Percentiles rank a stretch among this genome's conserved stretches.
Evolutionary conservation across 2,329 filamentous ascomycete genomes (phyloP).

Genomic region (Westerdykella sp.): DNA sequence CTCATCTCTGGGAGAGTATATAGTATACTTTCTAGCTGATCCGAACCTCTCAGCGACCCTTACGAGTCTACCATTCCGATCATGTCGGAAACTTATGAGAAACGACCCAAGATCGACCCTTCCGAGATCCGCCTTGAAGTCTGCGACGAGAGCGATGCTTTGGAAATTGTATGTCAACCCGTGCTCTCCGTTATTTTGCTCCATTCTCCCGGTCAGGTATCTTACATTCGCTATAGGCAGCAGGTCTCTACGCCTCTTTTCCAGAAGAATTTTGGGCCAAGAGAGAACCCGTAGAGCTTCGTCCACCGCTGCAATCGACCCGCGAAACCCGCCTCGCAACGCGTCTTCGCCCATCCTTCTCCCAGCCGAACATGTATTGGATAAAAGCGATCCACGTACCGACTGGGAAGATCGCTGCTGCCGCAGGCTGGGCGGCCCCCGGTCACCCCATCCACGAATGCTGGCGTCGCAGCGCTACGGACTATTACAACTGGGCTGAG

Average conservation of each 20-base stretch:
- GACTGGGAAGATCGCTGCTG: constrained; percentile 16
- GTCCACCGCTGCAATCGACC: constrained; percentile 7
- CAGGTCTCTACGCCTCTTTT: constrained; percentile 24
- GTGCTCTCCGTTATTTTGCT: background rate
- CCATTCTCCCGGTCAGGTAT: background rate
- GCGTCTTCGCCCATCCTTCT: constrained; percentile 16
- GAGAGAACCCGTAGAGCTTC: constrained; percentile 17
- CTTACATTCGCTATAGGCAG: constrained; percentile 11
- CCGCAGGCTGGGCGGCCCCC: constrained; percentile 25
- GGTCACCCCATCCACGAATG: constrained; percentile 14
- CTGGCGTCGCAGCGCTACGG: constrained; percentile 15
- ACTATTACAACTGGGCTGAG: constrained; percentile 17
- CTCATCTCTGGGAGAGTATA: too few relatives aligned
- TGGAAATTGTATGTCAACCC: constrained; percentile 10
- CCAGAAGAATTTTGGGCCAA: constrained; percentile 14
- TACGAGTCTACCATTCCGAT: too few relatives aligned
- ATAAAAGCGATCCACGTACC: constrained; percentile 23
- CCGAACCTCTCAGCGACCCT: too few relatives aligned
- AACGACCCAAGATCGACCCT: background rate
- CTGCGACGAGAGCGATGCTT: constrained; percentile 14
- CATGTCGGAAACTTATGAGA: background rate
- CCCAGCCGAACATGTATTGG: constrained; percentile 13
- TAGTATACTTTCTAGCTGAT: too few relatives aligned
- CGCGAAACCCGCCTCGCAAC: constrained; percentile 17
- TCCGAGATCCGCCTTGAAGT: constrained; percentile 14